Base-by-base conservation (phyloP, 2,329 filamentous ascomycete genomes). In the Sclerotinia spermophila region DNA sequence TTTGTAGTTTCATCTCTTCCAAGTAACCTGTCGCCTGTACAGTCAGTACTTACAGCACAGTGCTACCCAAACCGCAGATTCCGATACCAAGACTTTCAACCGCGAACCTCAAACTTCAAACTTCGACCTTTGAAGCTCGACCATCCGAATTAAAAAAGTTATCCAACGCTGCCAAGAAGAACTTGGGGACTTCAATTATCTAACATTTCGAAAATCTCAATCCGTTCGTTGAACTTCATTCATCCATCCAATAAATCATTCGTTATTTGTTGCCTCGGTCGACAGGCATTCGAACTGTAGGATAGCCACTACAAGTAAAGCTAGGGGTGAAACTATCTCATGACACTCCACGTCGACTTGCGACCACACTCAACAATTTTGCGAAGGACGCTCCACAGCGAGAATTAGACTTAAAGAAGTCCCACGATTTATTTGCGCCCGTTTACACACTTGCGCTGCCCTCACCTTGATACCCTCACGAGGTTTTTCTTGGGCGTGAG, bases 271-370 rank as follows among this genome's bases (percentile, higher is more conserved):
- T 67, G 69, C 69, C 62, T 67, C 64, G 69, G 59, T 66, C 51
- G 30, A 56, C 33, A 65, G 68, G 68, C 68, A 65, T 53, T 65
- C 38, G 38, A 56, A 35, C 45, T 40, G 55, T 35, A 62, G 58
- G 53, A 69, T 65, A 45, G 56, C 42, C 35, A 69, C 38, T 65
- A n/a, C n/a, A n/a, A n/a, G n/a, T n/a, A 56, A 21, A 55, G 59
- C 59, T 69, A 74, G 75, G 73, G 66, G 68, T 72, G 74, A 76
- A 75, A 74, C 72, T 71, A 71, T 74, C 70, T 68, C 68, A 73
- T 71, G 70, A 75, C 61, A 66, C 51, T 70, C 45, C 42, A 66
- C 67, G 67, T 71, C 68, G 58, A 72, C 68, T 68, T 73, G 72
- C 72, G 74, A 75, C 71, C 67, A 70, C 62, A 67, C 35, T 67